Evolutionary conservation across 768 basidiomycete species (phyloP).

Genomic region (Xerocomellus intermedius): DNA sequence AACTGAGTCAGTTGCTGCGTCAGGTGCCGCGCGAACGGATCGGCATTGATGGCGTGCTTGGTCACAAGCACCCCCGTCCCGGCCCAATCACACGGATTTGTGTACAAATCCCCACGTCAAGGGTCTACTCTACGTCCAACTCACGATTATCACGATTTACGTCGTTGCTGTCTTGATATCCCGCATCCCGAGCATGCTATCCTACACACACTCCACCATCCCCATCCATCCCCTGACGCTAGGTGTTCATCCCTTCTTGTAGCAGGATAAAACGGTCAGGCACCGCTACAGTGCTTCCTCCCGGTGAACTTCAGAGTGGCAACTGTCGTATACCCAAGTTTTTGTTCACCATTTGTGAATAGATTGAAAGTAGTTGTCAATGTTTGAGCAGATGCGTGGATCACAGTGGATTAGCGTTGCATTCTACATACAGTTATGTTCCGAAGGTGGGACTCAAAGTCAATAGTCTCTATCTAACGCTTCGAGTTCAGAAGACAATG

Average conservation of each 20-base stretch:
- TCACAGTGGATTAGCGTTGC: not conserved
- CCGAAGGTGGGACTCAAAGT: not conserved
- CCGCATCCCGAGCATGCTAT: slow-evolving; percentile 22
- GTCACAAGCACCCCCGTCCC: not conserved
- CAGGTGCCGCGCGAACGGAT: slow-evolving; percentile 2
- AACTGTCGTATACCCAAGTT: slow-evolving; percentile 17
- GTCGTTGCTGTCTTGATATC: slow-evolving; percentile 29
- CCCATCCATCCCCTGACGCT: not conserved
- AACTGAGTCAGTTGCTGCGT: slow-evolving; percentile 6
- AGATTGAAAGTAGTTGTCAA: not conserved
- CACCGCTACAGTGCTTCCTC: slow-evolving; percentile 5
- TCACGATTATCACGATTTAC: slow-evolving; percentile 26
- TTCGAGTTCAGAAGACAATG: not conserved
- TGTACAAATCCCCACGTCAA: slow-evolving; percentile 6
- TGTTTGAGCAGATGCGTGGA: not conserved
- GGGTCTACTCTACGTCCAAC: not conserved
- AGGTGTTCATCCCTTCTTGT: slow-evolving; percentile 6
- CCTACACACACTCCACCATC: not conserved
- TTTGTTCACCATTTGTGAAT: slow-evolving; percentile 5
- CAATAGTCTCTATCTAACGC: no score
- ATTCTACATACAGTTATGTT: not conserved
- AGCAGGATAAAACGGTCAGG: slow-evolving; percentile 8
- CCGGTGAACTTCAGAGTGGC: not conserved
- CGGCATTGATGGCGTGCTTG: slow-evolving; percentile 9
- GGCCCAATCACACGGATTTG: not conserved